phyloP scores from a whole-genome alignment of 305 asterid species.

The Fraxinus latifolia region DNA sequence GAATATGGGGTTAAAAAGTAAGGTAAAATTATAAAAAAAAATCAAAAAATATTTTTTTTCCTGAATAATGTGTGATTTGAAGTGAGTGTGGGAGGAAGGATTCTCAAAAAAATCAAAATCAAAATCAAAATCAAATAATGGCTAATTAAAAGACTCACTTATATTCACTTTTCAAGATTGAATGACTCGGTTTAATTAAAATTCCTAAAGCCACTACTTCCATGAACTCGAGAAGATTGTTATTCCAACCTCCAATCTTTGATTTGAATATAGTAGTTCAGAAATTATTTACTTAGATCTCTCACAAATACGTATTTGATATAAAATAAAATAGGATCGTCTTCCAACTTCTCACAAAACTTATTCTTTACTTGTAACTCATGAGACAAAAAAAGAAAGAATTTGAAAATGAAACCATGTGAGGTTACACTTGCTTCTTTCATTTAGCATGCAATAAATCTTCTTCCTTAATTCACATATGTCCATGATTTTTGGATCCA shows the following conservation, averaged over 20 bases:
- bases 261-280: neutral
- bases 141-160: too few species aligned
- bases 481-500: neutral
- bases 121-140: neutral
- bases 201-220: neutral
- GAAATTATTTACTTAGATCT: too few species aligned
- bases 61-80: too few species aligned
- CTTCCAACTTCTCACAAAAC: neutral
- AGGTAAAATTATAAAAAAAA: too few species aligned
- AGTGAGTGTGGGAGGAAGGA: neutral
- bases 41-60: too few species aligned
- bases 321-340: too few species aligned
- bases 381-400: neutral
- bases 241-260: neutral
- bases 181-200: too few species aligned
- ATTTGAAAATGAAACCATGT: neutral
- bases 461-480: neutral
- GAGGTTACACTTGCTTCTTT: neutral
- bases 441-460: neutral
- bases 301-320: neutral
- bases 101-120: neutral
- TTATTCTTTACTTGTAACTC: neutral
- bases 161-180: too few species aligned
- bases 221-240: neutral
- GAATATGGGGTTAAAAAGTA: neutral